Conservation (phyloP, 768 basidiomycete genomes). For the Agaricus blazei region DNA sequence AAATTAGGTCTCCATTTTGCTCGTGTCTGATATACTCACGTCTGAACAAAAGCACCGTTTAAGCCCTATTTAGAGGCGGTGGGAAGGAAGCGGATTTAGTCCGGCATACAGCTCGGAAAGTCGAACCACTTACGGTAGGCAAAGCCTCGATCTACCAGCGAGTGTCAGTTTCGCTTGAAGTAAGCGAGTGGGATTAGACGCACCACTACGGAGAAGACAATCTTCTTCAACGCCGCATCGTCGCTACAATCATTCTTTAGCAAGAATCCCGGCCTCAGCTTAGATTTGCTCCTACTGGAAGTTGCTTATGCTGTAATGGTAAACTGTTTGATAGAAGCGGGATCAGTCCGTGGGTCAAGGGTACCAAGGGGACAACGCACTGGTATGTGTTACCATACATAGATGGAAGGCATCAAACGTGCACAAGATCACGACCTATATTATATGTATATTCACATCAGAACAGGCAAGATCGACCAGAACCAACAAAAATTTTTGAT, state of each 20-base stretch:
- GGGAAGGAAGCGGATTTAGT: not conserved
- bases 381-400: constrained; percentile 38
- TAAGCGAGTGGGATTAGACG: not conserved
- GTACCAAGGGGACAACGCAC: constrained; percentile 23
- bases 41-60: constrained; percentile 48
- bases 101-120: not conserved
- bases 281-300: constrained; percentile 25
- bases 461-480: not conserved
- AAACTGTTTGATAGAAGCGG: constrained; percentile 25
- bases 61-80: constrained; percentile 30
- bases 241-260: constrained; percentile 7
- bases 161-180: not conserved
- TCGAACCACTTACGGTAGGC: constrained; percentile 31
- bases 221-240: constrained; percentile 5
- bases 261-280: not conserved
- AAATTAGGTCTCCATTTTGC: not conserved
- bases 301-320: constrained; percentile 42
- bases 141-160: constrained; percentile 36
- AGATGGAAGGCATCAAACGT: constrained; percentile 44
- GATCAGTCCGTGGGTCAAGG: not conserved
- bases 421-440: constrained; percentile 21
- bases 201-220: constrained; percentile 12
- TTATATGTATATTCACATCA: not conserved
- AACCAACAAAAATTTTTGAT: not conserved
- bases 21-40: constrained; percentile 21